phyloP scores from a whole-genome alignment of 2,329 filamentous ascomycete genomes.

The Calonectria pteridis region DNA sequence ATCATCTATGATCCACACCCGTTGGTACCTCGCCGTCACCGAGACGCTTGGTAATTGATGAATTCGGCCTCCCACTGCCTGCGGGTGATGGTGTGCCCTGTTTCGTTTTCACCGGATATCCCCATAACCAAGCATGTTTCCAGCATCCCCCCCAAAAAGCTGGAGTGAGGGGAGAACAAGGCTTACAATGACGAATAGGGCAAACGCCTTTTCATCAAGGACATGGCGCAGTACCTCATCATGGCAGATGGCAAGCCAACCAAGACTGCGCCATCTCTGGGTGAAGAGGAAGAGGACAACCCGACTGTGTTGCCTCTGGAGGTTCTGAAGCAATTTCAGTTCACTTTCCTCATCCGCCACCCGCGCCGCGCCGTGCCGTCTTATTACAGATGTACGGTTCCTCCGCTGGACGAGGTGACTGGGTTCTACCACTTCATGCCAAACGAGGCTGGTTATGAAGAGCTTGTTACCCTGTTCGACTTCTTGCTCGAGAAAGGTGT shows the following conservation, averaged over 20 bases:
- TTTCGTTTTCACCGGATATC: not conserved
- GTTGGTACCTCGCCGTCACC: slow-evolving; percentile 9
- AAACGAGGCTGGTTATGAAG: slow-evolving; percentile 89
- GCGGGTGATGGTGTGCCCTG: not conserved
- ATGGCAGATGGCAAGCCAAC: slow-evolving; percentile 78
- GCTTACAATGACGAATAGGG: slow-evolving; percentile 66
- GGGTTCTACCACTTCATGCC: slow-evolving; percentile 91
- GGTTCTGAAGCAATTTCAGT: slow-evolving; percentile 85
- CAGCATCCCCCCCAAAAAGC: not conserved
- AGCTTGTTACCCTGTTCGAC: slow-evolving; percentile 89
- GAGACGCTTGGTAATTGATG: not conserved
- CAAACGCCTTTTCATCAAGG: slow-evolving; percentile 97
- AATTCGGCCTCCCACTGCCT: not conserved
- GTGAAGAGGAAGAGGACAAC: slow-evolving; percentile 76
- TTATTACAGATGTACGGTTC: slow-evolving; percentile 93
- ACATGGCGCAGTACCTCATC: slow-evolving; percentile 93
- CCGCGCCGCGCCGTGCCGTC: slow-evolving; percentile 92
- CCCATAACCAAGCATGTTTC: not conserved
- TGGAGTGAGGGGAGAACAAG: not conserved
- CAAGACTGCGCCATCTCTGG: slow-evolving; percentile 83
- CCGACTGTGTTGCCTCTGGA: slow-evolving; percentile 86
- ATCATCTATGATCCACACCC: slow-evolving; percentile 17
- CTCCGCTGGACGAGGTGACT: slow-evolving; percentile 84
- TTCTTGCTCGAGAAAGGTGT: slow-evolving; percentile 78
- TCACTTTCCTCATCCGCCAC: slow-evolving; percentile 96